These are phyloP conservation scores for Neckera pumila DNA, from an alignment of 225 moss, liverwort and hornwort species.

Conservation along the genomic window DNA sequence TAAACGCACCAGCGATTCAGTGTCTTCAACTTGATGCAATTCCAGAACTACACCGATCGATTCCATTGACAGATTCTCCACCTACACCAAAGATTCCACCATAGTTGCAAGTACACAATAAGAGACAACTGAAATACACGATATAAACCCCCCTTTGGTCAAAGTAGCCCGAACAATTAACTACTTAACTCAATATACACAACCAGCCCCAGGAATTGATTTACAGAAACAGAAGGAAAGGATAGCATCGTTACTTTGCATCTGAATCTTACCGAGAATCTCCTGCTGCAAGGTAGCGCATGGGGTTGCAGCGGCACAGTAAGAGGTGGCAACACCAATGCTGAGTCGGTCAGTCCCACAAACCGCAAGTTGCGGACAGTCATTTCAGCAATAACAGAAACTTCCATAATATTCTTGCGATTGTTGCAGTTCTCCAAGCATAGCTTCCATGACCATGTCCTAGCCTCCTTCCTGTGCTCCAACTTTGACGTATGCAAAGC, in stretches of 20 bases:
- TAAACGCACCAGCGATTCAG: conserved; percentile 72
- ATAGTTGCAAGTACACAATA: not conserved
- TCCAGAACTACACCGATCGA: conserved; percentile 71
- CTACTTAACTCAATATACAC: not conserved
- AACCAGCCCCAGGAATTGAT: not conserved
- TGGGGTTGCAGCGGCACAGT: conserved; percentile 58
- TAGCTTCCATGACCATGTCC: conserved; percentile 70
- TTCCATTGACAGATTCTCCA: conserved; percentile 70
- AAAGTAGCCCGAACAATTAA: not conserved
- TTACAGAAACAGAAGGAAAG: not conserved
- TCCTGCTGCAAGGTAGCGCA: conserved; percentile 38
- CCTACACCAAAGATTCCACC: conserved; percentile 22
- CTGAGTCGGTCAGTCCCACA: conserved; percentile 59
- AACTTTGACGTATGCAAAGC: conserved; percentile 61
- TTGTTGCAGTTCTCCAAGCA: conserved; percentile 73
- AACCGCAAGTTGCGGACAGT: conserved; percentile 74
- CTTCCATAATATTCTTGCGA: conserved; percentile 55
- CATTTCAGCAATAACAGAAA: conserved; percentile 77
- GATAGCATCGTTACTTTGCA: not conserved
- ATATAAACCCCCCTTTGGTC: not conserved
- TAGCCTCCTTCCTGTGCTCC: conserved; percentile 73
- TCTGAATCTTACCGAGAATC: conserved; percentile 51
- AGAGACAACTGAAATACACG: not conserved
- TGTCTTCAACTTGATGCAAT: conserved; percentile 84
- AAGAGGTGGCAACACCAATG: conserved; percentile 60